phyloP scores from a whole-genome alignment of 1,284 basidiomycete species.

The Rhodotorula sp. region DNA sequence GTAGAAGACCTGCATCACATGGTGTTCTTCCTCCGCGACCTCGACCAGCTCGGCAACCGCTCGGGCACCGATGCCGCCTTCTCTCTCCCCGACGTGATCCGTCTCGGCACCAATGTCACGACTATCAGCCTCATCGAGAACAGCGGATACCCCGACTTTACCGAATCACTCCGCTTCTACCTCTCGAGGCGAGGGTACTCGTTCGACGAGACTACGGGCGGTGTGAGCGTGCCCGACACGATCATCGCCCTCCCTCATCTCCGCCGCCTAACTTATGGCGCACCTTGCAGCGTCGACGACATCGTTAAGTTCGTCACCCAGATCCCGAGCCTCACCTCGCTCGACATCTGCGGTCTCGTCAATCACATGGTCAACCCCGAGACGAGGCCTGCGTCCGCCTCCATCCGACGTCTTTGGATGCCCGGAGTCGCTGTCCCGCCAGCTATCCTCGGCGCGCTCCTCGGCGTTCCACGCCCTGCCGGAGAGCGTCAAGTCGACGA shows the following conservation, averaged over 20 bases:
- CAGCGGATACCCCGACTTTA: background rate
- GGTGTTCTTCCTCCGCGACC: background rate
- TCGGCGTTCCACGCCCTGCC: background rate
- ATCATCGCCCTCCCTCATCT: conserved; percentile 9
- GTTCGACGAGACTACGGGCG: conserved; percentile 19
- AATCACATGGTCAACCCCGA: background rate
- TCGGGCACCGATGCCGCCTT: conserved; percentile 15
- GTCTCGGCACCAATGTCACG: background rate
- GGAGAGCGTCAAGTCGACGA: background rate
- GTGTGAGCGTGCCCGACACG: conserved; percentile 11
- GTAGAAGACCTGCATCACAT: background rate
- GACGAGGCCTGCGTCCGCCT: background rate
- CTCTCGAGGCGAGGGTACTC: background rate
- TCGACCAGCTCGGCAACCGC: background rate
- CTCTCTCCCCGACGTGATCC: conserved; percentile 16
- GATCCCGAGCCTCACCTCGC: conserved; percentile 13
- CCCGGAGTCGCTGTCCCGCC: conserved; percentile 7
- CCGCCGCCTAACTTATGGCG: conserved; percentile 20
- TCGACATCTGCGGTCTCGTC: conserved; percentile 22
- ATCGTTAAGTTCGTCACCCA: conserved; percentile 9
- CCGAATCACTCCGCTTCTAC: background rate
- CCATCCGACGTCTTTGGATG: conserved; percentile 17
- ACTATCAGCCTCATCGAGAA: background rate
- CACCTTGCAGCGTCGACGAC: conserved; percentile 13
- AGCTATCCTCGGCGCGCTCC: conserved; percentile 3